Conservation (phyloP, 148 eudicot species). For the Silene latifolia region DNA sequence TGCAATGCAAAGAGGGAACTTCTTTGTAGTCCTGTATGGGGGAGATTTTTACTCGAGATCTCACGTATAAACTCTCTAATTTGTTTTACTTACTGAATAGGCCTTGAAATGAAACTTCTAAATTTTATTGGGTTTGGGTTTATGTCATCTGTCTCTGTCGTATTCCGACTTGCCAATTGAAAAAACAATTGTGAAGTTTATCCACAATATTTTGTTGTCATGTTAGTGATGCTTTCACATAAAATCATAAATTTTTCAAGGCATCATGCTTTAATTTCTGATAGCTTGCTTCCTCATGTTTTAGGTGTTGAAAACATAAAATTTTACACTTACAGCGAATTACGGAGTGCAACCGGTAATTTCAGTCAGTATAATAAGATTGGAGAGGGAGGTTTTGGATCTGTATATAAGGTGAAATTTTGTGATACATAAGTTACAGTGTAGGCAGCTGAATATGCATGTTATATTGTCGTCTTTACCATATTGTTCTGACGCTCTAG, state of each 20-base stretch:
- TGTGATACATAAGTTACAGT: background rate
- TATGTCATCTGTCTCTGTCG: background rate
- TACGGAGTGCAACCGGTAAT: conserved; percentile 50
- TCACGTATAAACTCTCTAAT: no score
- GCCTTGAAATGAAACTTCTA: no score
- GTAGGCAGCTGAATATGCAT: background rate
- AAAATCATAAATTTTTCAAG: background rate
- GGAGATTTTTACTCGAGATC: no score
- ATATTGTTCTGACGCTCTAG: background rate
- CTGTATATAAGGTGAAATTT: conserved; percentile 64
- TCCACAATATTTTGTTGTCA: background rate
- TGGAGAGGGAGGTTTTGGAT: conserved; percentile 87
- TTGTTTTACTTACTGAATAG: no score
- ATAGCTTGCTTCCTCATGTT: conserved; percentile 21
- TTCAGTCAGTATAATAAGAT: conserved; percentile 56
- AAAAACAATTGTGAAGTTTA: no score
- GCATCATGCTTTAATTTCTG: background rate
- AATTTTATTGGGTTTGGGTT: background rate
- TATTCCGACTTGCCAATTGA: background rate
- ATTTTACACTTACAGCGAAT: conserved; percentile 51
- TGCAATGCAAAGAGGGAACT: no score
- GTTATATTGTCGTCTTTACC: background rate
- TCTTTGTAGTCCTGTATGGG: no score
- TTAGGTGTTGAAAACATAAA: conserved; percentile 41
- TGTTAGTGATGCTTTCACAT: background rate